Base-by-base conservation (phyloP, 2,329 filamentous ascomycete genomes). In the Colletotrichum agaves region DNA sequence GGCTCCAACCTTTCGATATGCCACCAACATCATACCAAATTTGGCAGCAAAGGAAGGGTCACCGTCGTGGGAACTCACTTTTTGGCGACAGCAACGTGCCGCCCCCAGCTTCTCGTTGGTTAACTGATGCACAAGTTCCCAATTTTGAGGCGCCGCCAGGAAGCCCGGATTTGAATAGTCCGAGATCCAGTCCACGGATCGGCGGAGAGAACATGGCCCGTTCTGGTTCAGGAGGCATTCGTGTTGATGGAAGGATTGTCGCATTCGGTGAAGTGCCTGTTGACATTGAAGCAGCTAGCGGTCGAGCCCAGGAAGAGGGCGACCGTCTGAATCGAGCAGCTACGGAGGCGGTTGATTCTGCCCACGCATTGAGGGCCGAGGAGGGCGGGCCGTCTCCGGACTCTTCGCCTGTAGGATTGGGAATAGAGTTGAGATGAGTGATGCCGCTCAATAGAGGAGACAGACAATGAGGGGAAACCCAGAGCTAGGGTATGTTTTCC, bases 1-100 rank as follows among this genome's bases (percentile, higher is more conserved):
- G 76, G 3, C 72, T 79, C 4, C 50, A 69, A 2, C 71, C 71
- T 3, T 76, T 78, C 0, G 75, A 77, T 12, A 70, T 76, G 13
- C 70, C 73, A n/a, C 57, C 41, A 12, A 77, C 75, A 3, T 76
- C 74, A 58, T 78, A 77, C 47, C 71, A 67, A 33, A 71, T 70
- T 1, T 77, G 74, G 71, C 73, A 73, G 31, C 70, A 73, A 37
- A 62, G 64, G 15, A 49, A 4, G 10, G 33, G 56, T 15, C 46
- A 39, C 0, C 52, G 39, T 10, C 50, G 61, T 37, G 55, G 55
- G 10, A 55, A 63, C 10, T 59, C 63, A 4, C 31, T 65, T 8
- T 58, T 61, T 37, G 41, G 56, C 19, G 53, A 50, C 17, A 69
- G 35, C 39, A 68, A 61, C 13, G 43, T 65, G 5, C 57, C 67